These are phyloP conservation scores for Lojkania enalia DNA, from an alignment of 2,329 filamentous ascomycete genomes.

Conservation along the genomic window DNA sequence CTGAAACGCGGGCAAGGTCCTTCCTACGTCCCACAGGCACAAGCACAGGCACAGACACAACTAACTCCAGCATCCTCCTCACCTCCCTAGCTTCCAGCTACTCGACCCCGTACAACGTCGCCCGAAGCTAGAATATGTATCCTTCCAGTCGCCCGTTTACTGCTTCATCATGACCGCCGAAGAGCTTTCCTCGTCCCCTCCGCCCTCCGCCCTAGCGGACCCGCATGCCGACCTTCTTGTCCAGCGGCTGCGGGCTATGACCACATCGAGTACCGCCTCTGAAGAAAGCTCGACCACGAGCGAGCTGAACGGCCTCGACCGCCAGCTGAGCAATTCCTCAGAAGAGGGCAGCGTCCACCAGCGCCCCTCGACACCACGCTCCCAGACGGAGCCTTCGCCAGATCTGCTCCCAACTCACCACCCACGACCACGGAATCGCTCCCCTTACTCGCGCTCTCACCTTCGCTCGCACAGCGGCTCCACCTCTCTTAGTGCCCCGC, in stretches of 20 bases:
- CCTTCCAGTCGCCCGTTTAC: conserved; percentile 1
- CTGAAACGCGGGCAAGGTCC: conserved; percentile 43
- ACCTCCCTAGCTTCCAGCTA: background rate
- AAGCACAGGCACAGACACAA: background rate
- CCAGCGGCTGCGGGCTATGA: conserved; percentile 29
- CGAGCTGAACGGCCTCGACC: conserved; percentile 24
- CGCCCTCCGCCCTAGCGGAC: conserved; percentile 15
- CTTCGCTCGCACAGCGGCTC: conserved; percentile 51
- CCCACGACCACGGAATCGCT: conserved; percentile 48
- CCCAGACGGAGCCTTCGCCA: conserved; percentile 46
- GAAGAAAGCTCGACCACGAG: conserved; percentile 13
- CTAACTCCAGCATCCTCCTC: too few relatives aligned
- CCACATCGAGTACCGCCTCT: conserved; percentile 14
- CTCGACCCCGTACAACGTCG: background rate
- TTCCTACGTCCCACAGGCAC: conserved; percentile 21
- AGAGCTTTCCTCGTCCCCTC: conserved; percentile 13
- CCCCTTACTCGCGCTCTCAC: conserved; percentile 52
- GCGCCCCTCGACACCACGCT: conserved; percentile 41
- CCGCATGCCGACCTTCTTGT: conserved; percentile 25
- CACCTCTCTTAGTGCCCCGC: conserved; percentile 46
- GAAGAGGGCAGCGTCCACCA: conserved; percentile 25
- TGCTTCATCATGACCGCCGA: conserved; percentile 30
- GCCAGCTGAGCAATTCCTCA: conserved; percentile 30
- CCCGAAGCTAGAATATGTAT: conserved; percentile 10
- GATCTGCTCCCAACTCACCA: conserved; percentile 32